These are phyloP conservation scores for Neltuma alba DNA, from an alignment of 306 rosid species.

Conservation along the genomic window DNA sequence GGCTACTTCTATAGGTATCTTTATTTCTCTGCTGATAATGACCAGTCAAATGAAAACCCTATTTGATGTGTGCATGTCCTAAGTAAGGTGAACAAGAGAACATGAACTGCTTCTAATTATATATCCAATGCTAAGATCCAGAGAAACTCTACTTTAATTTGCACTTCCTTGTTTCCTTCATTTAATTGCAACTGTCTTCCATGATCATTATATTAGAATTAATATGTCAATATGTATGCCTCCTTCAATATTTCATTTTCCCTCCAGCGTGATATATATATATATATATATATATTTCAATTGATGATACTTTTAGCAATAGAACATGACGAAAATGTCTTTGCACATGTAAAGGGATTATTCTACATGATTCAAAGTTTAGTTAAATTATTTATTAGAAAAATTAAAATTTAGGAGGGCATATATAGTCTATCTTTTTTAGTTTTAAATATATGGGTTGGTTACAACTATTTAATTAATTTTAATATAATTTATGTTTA, in stretches of 20 bases:
- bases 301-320: no score
- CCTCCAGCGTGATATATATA: no score
- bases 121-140: constrained; percentile 22
- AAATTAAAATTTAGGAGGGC: no score
- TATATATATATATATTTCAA: no score
- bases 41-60: constrained; percentile 37
- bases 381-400: no score
- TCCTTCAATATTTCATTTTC: neutral
- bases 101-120: neutral
- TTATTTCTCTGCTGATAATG: constrained; percentile 34
- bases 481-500: no score
- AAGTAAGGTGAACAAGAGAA: neutral
- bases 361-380: no score
- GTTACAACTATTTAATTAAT: no score
- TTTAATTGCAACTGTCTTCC: neutral
- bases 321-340: no score
- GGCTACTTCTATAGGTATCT: constrained; percentile 25
- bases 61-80: constrained; percentile 9
- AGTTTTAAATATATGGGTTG: no score
- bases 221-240: constrained; percentile 26
- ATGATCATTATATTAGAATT: constrained; percentile 6
- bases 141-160: neutral
- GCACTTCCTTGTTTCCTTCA: neutral
- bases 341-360: no score
- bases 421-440: no score